Percentiles rank a stretch among this genome's conserved stretches.
These are phyloP conservation scores for Gnomoniopsis sp. DNA, from an alignment of 2,329 filamentous ascomycete genomes.

Conservation along the genomic window DNA sequence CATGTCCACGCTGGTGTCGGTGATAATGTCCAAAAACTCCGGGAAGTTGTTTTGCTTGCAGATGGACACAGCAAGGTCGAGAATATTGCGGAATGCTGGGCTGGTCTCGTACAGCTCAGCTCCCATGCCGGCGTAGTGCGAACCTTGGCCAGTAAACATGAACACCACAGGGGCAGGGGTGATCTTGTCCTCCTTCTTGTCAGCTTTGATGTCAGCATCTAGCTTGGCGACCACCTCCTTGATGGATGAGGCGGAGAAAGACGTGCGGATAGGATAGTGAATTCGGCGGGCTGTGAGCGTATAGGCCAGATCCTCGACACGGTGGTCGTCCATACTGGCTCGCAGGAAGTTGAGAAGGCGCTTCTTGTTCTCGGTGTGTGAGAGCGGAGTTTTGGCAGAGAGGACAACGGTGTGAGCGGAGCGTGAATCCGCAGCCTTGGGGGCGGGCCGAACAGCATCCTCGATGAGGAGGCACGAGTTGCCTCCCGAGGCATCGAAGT, in stretches of 20 bases:
- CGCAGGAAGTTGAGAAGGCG: slow-evolving; percentile 34
- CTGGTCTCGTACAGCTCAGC: slow-evolving; percentile 39
- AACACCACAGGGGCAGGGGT: slow-evolving; percentile 38
- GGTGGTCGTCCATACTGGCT: slow-evolving; percentile 43
- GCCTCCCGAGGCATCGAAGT: slow-evolving; percentile 63
- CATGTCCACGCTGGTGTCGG: slow-evolving; percentile 34
- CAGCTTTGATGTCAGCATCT: slow-evolving; percentile 29
- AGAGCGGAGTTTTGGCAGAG: slow-evolving; percentile 42
- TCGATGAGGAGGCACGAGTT: slow-evolving; percentile 61
- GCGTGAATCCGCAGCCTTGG: slow-evolving; percentile 39
- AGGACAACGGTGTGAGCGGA: slow-evolving; percentile 49
- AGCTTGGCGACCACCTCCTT: slow-evolving; percentile 33
- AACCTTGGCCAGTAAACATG: slow-evolving; percentile 48
- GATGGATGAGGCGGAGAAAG: slow-evolving; percentile 34
- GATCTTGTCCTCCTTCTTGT: slow-evolving; percentile 32
- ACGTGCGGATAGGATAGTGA: slow-evolving; percentile 49
- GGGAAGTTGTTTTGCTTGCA: slow-evolving; percentile 43
- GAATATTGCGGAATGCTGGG: slow-evolving; percentile 40
- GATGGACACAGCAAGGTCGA: slow-evolving; percentile 52
- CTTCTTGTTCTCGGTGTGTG: slow-evolving; percentile 52
- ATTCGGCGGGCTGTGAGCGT: slow-evolving; percentile 60
- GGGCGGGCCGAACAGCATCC: slow-evolving; percentile 41
- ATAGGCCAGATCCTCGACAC: slow-evolving; percentile 54
- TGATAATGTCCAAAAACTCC: slow-evolving; percentile 43
- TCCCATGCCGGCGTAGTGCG: slow-evolving; percentile 40